A percentile compares a stretch with the other conserved stretches of the same genome.
These are phyloP conservation scores for Combretum micranthum DNA, from an alignment of 345 rosid genomes.

Conservation along the genomic window DNA sequence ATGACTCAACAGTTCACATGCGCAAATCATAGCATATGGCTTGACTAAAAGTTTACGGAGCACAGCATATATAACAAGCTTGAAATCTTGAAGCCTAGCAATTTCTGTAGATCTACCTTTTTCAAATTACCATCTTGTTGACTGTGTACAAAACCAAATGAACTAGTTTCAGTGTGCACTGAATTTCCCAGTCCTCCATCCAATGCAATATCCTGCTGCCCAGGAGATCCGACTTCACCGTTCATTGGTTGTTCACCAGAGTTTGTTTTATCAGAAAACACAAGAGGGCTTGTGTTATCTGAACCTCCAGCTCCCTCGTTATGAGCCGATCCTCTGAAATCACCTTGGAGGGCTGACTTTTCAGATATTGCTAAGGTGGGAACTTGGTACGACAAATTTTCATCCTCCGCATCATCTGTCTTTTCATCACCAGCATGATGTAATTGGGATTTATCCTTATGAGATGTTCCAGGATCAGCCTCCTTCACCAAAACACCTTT, in stretches of 20 bases:
- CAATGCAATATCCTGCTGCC: conserved; percentile 28
- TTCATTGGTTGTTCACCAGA: conserved; percentile 36
- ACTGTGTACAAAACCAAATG: conserved; percentile 46
- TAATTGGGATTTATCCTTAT: conserved; percentile 34
- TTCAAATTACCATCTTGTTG: conserved; percentile 44
- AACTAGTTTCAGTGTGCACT: conserved; percentile 33
- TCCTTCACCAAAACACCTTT: conserved; percentile 31
- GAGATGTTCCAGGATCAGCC: conserved; percentile 33
- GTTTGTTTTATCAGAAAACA: conserved; percentile 17
- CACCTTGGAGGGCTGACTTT: conserved; percentile 35
- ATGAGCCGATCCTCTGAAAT: conserved; percentile 26
- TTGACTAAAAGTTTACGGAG: background rate
- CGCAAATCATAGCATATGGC: background rate
- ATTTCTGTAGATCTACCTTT: conserved; percentile 43
- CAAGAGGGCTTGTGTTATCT: conserved; percentile 30
- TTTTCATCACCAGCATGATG: conserved; percentile 37
- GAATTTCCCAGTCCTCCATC: conserved; percentile 43
- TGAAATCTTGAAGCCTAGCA: background rate
- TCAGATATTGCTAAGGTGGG: conserved; percentile 69
- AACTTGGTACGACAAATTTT: conserved; percentile 65
- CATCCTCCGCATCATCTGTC: conserved; percentile 49
- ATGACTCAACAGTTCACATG: too few species aligned
- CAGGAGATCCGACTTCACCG: conserved; percentile 45
- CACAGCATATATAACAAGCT: background rate
- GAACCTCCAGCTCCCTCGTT: conserved; percentile 29